Evolutionary conservation across 208 protist genomes (phyloP), one percentile per base, ranked within the genome.

Genomic region (Trypanosoma mega): DNA sequence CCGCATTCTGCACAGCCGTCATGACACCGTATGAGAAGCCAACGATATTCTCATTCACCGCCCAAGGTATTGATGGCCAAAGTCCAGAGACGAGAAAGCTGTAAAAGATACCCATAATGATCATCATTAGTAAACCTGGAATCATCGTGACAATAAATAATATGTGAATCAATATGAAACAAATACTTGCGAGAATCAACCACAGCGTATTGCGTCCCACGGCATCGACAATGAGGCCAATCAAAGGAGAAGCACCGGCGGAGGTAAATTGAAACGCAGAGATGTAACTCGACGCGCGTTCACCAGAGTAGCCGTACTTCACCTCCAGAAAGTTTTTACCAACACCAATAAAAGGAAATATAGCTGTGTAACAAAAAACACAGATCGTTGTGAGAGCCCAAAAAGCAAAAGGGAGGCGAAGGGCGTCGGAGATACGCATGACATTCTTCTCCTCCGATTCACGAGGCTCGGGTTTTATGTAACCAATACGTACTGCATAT

Each of bases 1-100:
- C 87, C 47, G 87, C 82, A 57, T 97, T 97, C 65, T 96, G 89
- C 24, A 94, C 63, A 7, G 89, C 78, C 6, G 90, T 97, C 90
- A 97, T 97, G 43, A 86, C 66, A 30, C 93, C 93, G 49, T 95
- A 97, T 14, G 93, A 80, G 4, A 94, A 72, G 12, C 86, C 89
- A 7, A 93, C 73, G 20, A 87, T 58, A 45, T 91, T 78, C 49
- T 77, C 74, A 1, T 63, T 63, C 8, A 97, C 82, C 3, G 75
- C 74, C 70, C 72, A 89, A 3, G 89, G 80, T 49, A 97, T 65
- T 3, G 88, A 84, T 1, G 93, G 90, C 87, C 93, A 97, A 41
- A 97, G 71, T 23, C 82, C 79, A 14, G 90, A 84, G 12, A 87
- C 89, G 23, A 93, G 78, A 56, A 93, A 89, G 70, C 88, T 89